A percentile compares a stretch with the other conserved stretches of the same genome.
Evolutionary conservation across 306 rosid genomes (phyloP).

Genomic region (Prunus persica): DNA sequence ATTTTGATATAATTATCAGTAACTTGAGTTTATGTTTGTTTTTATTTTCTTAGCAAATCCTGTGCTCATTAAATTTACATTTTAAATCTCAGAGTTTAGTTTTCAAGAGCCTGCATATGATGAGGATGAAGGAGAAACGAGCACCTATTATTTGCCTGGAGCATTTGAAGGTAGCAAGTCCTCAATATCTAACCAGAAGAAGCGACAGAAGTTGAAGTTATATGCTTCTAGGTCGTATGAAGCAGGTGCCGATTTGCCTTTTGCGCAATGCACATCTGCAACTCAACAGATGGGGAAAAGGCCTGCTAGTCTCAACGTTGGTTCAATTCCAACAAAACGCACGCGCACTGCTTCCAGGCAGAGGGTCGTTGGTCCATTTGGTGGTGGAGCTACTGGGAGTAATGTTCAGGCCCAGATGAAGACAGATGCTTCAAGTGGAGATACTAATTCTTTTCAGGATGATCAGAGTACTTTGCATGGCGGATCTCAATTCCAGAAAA

Average conservation of each 20-base stretch:
- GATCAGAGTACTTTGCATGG: conserved; percentile 83
- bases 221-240: conserved; percentile 54
- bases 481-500: conserved; percentile 77
- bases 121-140: conserved; percentile 85
- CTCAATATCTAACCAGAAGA: conserved; percentile 56
- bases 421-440: conserved; percentile 98
- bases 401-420: conserved; percentile 58
- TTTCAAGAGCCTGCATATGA: conserved; percentile 60
- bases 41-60: conserved; percentile 8
- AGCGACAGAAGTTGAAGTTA: conserved; percentile 48
- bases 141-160: conserved; percentile 56
- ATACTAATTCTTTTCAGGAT: conserved; percentile 94
- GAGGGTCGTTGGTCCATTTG: conserved; percentile 78
- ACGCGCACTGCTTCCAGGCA: conserved; percentile 89
- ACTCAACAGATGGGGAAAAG: conserved; percentile 77
- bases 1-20: conserved; percentile 13
- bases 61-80: conserved; percentile 18
- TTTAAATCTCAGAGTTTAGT: conserved; percentile 44
- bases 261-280: conserved; percentile 51
- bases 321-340: conserved; percentile 78
- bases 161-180: conserved; percentile 57
- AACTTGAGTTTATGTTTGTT: conserved; percentile 17
- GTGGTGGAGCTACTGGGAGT: conserved; percentile 49
- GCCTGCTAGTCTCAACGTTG: conserved; percentile 70
- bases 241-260: conserved; percentile 64